phyloP scores from a whole-genome alignment of 352 stramenopile species.

The Pythium apleroticum region DNA sequence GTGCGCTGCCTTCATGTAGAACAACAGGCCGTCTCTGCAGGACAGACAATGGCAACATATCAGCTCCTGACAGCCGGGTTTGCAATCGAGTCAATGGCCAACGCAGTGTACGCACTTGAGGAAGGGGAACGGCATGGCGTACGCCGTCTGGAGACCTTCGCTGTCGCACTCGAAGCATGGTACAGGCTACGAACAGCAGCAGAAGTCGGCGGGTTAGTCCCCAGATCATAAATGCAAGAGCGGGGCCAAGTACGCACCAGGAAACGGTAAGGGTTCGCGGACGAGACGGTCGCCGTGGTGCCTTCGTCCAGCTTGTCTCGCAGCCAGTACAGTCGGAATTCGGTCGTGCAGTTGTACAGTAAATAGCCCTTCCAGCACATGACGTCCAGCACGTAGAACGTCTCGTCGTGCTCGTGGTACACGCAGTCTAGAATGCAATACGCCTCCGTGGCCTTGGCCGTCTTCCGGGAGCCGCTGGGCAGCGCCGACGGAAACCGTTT shows the following conservation, averaged over 20 bases:
- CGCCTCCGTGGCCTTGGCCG: slow-evolving; percentile 57
- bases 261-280: slow-evolving; percentile 77
- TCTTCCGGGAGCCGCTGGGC: slow-evolving; percentile 82
- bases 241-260: slow-evolving; percentile 59
- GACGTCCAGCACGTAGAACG: slow-evolving; percentile 92
- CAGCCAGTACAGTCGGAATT: slow-evolving; percentile 92
- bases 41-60: not conserved
- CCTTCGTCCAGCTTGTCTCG: slow-evolving; percentile 88
- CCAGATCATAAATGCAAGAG: no score
- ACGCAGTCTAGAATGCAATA: slow-evolving; percentile 93
- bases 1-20: slow-evolving; percentile 88
- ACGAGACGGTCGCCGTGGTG: slow-evolving; percentile 37
- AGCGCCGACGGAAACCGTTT: slow-evolving; percentile 87
- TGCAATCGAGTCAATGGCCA: not conserved
- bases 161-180: slow-evolving; percentile 86
- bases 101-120: slow-evolving; percentile 58
- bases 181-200: slow-evolving; percentile 45
- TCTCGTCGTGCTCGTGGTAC: slow-evolving; percentile 86
- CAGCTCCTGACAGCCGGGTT: not conserved
- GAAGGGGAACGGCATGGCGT: slow-evolving; percentile 80
- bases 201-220: not conserved
- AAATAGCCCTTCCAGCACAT: slow-evolving; percentile 94
- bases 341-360: slow-evolving; percentile 91
- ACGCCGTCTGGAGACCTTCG: slow-evolving; percentile 71
- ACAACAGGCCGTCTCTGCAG: slow-evolving; percentile 85